phyloP scores from a whole-genome alignment of 306 rosid genomes.

The Quercus dentata region DNA sequence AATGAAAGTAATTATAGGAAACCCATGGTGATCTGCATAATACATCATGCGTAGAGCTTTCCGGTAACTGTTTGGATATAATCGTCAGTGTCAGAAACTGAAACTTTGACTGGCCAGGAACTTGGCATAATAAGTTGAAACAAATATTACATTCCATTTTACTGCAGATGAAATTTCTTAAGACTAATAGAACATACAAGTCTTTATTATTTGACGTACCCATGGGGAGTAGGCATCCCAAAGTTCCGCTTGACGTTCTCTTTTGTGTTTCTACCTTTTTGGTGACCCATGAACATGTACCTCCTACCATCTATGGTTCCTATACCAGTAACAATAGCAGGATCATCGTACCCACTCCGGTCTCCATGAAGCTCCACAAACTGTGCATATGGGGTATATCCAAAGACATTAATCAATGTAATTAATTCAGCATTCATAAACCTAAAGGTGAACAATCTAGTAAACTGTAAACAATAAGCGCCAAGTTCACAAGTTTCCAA shows the following conservation, averaged over 20 bases:
- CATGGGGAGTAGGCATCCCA: constrained; percentile 99
- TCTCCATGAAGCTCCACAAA: constrained; percentile 99
- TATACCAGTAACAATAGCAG: constrained; percentile 93
- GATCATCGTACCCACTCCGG: constrained; percentile 91
- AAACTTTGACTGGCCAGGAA: constrained; percentile 3
- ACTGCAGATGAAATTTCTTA: constrained; percentile 10
- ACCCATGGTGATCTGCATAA: constrained; percentile 89
- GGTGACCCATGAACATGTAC: constrained; percentile 97
- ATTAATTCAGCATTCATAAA: constrained; percentile 24
- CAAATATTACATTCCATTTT: constrained; percentile 10
- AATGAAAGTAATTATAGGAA: constrained; percentile 85
- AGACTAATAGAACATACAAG: background rate
- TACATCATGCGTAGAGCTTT: constrained; percentile 90
- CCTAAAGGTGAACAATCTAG: background rate
- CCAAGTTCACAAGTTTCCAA: background rate
- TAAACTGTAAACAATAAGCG: constrained; percentile 21
- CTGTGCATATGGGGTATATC: constrained; percentile 38
- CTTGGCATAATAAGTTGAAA: constrained; percentile 7
- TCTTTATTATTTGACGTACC: constrained; percentile 48
- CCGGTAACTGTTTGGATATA: constrained; percentile 64
- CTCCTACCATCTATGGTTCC: constrained; percentile 81
- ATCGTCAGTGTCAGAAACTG: constrained; percentile 18
- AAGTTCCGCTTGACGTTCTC: constrained; percentile 91
- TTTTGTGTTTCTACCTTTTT: constrained; percentile 95
- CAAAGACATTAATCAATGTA: constrained; percentile 10